Conservation (phyloP, 2,329 filamentous ascomycete genomes). For the Nemania bipapillata region DNA sequence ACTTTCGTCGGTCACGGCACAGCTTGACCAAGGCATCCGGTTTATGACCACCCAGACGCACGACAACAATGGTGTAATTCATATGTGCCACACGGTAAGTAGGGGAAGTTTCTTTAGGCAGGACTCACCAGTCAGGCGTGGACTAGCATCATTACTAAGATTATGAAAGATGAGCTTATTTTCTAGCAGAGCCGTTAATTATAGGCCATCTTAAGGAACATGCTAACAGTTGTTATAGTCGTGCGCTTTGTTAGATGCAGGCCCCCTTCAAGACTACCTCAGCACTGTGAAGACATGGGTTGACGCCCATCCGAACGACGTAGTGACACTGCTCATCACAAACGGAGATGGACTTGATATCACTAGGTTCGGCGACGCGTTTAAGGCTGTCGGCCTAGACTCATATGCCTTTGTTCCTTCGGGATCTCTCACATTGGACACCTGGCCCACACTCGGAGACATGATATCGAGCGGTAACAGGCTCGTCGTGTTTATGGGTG, state of each 20-base stretch:
- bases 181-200: neutral
- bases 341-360: constrained; percentile 70
- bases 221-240: constrained; percentile 43
- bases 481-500: constrained; percentile 77
- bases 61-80: constrained; percentile 60
- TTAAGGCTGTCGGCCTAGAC: constrained; percentile 65
- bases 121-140: neutral
- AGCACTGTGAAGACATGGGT: constrained; percentile 69
- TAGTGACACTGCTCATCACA: constrained; percentile 71
- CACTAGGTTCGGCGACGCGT: constrained; percentile 64
- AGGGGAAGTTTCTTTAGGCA: neutral
- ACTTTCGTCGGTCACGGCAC: constrained; percentile 65
- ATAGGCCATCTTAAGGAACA: too few species aligned
- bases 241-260: constrained; percentile 69
- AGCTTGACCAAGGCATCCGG: constrained; percentile 71
- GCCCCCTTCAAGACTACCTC: constrained; percentile 67
- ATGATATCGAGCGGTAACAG: constrained; percentile 72
- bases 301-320: constrained; percentile 67
- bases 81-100: constrained; percentile 69
- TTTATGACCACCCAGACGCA: constrained; percentile 74
- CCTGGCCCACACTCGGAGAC: constrained; percentile 75
- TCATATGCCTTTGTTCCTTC: constrained; percentile 67
- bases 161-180: neutral
- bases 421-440: constrained; percentile 55
- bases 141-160: neutral